Evolutionary conservation across 2,329 filamentous ascomycete species (phyloP), one percentile per base, ranked within the genome.

Genomic region (Ascochyta clinopodiicola): DNA sequence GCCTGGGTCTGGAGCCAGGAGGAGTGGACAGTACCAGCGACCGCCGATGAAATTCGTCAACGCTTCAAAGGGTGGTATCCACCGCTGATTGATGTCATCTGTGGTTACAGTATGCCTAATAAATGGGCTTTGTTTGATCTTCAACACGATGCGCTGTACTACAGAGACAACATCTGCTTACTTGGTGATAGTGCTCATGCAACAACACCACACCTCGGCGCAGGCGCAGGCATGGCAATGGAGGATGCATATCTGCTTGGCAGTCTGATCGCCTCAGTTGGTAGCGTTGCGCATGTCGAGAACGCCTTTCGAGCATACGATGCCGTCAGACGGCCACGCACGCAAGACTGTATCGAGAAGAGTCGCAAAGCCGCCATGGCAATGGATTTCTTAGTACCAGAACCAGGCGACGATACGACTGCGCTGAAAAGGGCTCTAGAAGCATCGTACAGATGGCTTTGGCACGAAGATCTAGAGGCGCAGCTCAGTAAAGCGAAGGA

Each of bases 181-280:
- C 52, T 69, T 10, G 67, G 68, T 49, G 68, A 71, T 36, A 59
- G 59, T 17, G 68, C 64, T 1, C 68, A 71, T 45, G 67, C 68
- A 21, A 51, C 53, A 2, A 55, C 52, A 24, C 68, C 68, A 2
- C 62, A 66, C 40, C 64, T 66, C 53, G 67, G 56, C 13, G 62
- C 65, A 19, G 68, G 68, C 19, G 68, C 67, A 8, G 67, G 64
- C 15, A 58, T 63, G 55, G 56, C 60, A 12, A 56, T 71, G 34
- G 68, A 71, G 60, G 68, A 71, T 48, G 58, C 64, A 3, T 61
- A 44, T 19, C 9, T 55, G 9, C 29, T 55, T 2, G 49, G 51
- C 24, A 48, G 36, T 13, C 51, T 55, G 8, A 45, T 55, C 15
- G 35, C 51, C 25, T 45, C 40, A 7, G 10, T 29, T n/a, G 36